phyloP scores from a whole-genome alignment of 768 basidiomycete genomes.

The Kwoniella shandongensis region DNA sequence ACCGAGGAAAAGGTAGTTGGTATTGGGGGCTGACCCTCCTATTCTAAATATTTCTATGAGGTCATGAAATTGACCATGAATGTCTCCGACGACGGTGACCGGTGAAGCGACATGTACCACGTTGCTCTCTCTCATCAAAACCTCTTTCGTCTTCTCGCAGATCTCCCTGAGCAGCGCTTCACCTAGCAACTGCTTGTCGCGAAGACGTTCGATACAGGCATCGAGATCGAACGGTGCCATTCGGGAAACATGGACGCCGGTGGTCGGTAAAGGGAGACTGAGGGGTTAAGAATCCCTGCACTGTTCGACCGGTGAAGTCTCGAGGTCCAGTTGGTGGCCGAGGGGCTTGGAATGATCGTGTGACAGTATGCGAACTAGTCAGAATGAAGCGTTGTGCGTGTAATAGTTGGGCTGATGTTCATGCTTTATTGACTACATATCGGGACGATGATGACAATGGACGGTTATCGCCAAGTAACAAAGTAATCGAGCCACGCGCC shows the following conservation, averaged over 20 bases:
- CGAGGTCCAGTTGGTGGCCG: too few species aligned
- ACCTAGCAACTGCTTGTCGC: constrained; percentile 88
- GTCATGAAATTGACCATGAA: constrained; percentile 99
- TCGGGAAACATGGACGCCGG: constrained; percentile 10
- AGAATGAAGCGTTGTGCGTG: too few species aligned
- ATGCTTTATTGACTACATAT: too few species aligned
- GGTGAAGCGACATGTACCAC: constrained; percentile 96
- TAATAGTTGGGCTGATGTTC: too few species aligned
- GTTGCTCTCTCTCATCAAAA: constrained; percentile 97
- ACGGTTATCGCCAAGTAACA: too few species aligned
- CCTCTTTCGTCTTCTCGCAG: constrained; percentile 99
- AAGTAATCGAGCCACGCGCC: too few species aligned
- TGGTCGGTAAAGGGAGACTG: background rate
- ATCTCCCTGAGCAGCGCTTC: constrained; percentile 94
- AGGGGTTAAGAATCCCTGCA: too few species aligned
- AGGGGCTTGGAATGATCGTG: too few species aligned
- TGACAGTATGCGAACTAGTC: too few species aligned
- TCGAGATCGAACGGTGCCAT: constrained; percentile 78
- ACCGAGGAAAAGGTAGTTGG: constrained; percentile 98
- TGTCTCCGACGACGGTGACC: constrained; percentile 97
- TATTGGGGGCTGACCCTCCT: constrained; percentile 93
- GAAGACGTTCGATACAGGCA: constrained; percentile 87
- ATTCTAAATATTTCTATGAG: constrained; percentile 98
- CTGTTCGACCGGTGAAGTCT: too few species aligned
- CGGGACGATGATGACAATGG: too few species aligned